Percentiles rank a stretch among this genome's conserved stretches.
Conservation (phyloP, 805 yeast species). For the Cyberlindnera mississippiensis region DNA sequence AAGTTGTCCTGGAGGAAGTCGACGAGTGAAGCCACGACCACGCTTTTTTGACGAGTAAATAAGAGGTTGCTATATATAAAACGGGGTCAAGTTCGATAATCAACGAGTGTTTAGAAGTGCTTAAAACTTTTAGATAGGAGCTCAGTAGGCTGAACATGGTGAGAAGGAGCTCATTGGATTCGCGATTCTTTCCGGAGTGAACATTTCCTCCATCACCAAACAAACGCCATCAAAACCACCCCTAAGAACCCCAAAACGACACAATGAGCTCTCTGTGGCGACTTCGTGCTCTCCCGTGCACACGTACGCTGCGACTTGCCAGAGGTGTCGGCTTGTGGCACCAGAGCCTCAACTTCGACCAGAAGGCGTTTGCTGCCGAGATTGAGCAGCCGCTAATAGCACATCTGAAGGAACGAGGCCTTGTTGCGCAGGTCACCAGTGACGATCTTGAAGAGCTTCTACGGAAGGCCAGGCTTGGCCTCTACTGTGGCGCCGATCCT, state of each 20-base stretch:
- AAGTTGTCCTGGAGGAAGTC: slow-evolving; percentile 30
- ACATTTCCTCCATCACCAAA: not conserved
- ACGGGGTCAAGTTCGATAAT: no score
- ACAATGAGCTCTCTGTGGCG: not conserved
- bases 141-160: no score
- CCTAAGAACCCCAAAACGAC: not conserved
- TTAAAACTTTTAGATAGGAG: no score
- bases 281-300: not conserved
- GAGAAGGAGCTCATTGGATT: no score
- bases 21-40: slow-evolving; percentile 20
- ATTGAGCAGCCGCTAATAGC: slow-evolving; percentile 35
- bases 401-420: slow-evolving; percentile 43
- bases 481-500: slow-evolving; percentile 97
- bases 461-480: slow-evolving; percentile 39
- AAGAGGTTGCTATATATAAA: no score
- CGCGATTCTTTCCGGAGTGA: no score
- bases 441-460: slow-evolving; percentile 29
- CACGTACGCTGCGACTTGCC: slow-evolving; percentile 1
- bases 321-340: slow-evolving; percentile 12
- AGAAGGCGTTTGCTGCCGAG: slow-evolving; percentile 26
- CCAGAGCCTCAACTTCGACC: slow-evolving; percentile 21
- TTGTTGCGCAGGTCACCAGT: slow-evolving; percentile 40
- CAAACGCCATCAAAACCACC: not conserved
- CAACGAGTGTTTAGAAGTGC: no score
- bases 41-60: no score